Evolutionary conservation across 768 basidiomycete species (phyloP), one percentile per base, ranked within the genome.

Genomic region (Panaeolus papilionaceus): DNA sequence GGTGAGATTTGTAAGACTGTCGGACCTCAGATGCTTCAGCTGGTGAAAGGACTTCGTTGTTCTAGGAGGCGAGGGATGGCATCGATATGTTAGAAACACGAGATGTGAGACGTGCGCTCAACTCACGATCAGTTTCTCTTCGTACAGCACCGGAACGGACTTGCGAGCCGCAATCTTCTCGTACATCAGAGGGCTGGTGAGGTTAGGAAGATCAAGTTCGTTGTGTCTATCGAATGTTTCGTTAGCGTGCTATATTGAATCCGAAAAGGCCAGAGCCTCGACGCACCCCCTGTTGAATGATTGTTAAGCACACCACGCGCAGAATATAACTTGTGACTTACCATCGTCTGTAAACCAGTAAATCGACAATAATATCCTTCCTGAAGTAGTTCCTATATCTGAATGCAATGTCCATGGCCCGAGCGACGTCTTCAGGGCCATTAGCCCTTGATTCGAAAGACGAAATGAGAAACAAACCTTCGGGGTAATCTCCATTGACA

Each of bases 141-240:
- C 94, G 75, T 96, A 97, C 12, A 94, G 80, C 63, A 89, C 82
- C 5, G 94, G 94, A 4, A 95, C 93, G 12, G 91, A 92, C 58
- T 83, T 86, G 61, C 95, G 83, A 0, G 89, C 85, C 6, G 89
- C 85, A 72, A 97, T 96, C 79, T 92, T 88, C 76, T 93, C 85
- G 78, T 98, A 98, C 95, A 97, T 98, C 10, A 90, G 79, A 0
- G 96, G 95, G 67, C 91, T 92, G 0, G 96, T 97, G 75, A 95
- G 92, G 16, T 88, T 88, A 0, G 94, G 94, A 63, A 95, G 86
- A 73, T 96, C 93, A 38, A 95, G 84, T 77, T 96, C 95, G 72
- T 96, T 96, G 75, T 96, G 95, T 1, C 94, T 93, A 58, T 39
- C 64, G 4, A 23, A 49, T 23, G 1, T 2, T 3, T 8, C 6